Evolutionary conservation across 2,329 filamentous ascomycete genomes (phyloP).

Genomic region (Sporothrix pseudoabietina): DNA sequence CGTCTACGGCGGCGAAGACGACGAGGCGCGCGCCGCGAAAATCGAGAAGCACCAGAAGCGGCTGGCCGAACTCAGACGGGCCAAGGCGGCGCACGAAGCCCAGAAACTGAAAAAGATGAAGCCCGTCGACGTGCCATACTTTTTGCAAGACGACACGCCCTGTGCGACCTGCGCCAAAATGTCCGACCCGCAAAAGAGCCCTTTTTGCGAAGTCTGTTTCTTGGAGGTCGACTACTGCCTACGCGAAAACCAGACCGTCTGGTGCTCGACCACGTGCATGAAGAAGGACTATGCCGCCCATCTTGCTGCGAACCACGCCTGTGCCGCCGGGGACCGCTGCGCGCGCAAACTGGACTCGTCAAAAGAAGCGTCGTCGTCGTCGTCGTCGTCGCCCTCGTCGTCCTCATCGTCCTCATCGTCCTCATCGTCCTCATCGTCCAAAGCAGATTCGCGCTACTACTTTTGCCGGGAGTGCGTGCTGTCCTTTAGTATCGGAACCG

Average conservation of each 20-base stretch:
- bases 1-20: slow-evolving; percentile 17
- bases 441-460: slow-evolving; percentile 28
- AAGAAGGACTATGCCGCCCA: slow-evolving; percentile 27
- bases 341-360: background rate
- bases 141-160: slow-evolving; percentile 30
- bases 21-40: slow-evolving; percentile 35
- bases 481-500: slow-evolving; percentile 37
- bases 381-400: background rate
- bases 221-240: slow-evolving; percentile 34
- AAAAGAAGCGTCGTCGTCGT: background rate
- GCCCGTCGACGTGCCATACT: slow-evolving; percentile 33
- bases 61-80: slow-evolving; percentile 63
- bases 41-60: slow-evolving; percentile 39
- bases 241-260: slow-evolving; percentile 33
- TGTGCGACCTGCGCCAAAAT: slow-evolving; percentile 32
- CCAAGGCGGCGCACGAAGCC: slow-evolving; percentile 52
- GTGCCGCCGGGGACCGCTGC: slow-evolving; percentile 33
- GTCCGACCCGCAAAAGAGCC: slow-evolving; percentile 30
- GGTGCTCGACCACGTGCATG: slow-evolving; percentile 34
- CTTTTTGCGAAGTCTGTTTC: slow-evolving; percentile 35
- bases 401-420: slow-evolving; percentile 1
- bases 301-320: slow-evolving; percentile 30
- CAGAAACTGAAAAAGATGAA: slow-evolving; percentile 48
- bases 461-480: slow-evolving; percentile 43
- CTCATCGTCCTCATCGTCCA: slow-evolving; percentile 12